A percentile compares a stretch with the other conserved stretches of the same genome.
Evolutionary conservation across 23 red algal species (phyloP).

Genomic region (Rhodosorus marinus): DNA sequence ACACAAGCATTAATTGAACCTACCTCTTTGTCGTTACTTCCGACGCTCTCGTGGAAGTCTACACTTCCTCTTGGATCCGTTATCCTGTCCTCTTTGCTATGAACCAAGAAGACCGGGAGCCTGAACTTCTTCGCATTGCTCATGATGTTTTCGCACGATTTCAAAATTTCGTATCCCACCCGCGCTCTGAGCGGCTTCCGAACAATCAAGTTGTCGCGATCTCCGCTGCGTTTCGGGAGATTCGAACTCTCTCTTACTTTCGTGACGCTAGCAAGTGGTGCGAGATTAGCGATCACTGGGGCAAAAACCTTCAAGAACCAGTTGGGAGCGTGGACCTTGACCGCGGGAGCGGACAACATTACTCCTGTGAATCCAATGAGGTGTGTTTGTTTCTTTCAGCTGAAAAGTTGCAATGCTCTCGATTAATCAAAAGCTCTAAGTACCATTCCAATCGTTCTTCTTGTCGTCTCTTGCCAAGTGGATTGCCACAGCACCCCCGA

Average conservation of each 20-base stretch:
- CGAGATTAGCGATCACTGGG: constrained; percentile 35
- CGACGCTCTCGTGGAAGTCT: background rate
- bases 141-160: constrained; percentile 50
- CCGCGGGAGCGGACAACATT: constrained; percentile 50
- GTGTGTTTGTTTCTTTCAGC: too few relatives aligned
- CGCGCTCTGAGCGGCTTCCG: constrained; percentile 6
- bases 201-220: constrained; percentile 17
- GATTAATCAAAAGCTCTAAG: too few relatives aligned
- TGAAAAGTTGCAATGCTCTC: too few relatives aligned
- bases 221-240: background rate
- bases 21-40: background rate
- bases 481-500: constrained; percentile 60
- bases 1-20: too few relatives aligned
- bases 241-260: constrained; percentile 11
- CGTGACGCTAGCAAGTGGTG: constrained; percentile 43
- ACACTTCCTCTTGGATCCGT: constrained; percentile 1
- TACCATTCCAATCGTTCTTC: background rate
- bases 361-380: too few relatives aligned
- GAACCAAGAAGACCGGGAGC: constrained; percentile 43
- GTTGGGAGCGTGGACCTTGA: constrained; percentile 41
- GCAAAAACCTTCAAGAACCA: constrained; percentile 40
- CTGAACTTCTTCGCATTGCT: constrained; percentile 24
- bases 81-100: constrained; percentile 36
- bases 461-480: background rate
- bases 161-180: constrained; percentile 38